These are phyloP conservation scores for Syzygium malaccense DNA, from an alignment of 441 rosid species.

Conservation along the genomic window DNA sequence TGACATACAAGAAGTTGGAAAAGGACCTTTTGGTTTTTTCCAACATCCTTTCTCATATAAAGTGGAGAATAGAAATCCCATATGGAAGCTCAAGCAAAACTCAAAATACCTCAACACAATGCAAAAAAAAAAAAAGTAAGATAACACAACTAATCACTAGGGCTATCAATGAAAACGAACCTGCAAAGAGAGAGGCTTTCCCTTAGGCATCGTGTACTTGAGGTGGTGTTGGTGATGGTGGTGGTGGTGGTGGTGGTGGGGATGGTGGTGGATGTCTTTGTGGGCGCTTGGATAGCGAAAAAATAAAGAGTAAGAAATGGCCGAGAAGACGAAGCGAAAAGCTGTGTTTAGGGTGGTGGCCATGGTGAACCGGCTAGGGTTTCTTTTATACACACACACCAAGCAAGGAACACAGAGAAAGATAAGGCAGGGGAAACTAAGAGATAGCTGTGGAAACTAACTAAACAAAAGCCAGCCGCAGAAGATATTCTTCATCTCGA, in stretches of 20 bases:
- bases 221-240: conserved; percentile 18
- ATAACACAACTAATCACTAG: neutral
- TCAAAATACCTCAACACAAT: neutral
- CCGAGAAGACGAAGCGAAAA: conserved; percentile 42
- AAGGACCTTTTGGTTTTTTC: neutral
- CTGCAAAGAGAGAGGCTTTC: conserved; percentile 79
- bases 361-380: conserved; percentile 15
- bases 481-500: conserved; percentile 41
- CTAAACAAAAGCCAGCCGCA: conserved; percentile 16
- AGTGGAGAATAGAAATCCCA: neutral
- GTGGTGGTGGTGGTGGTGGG: conserved; percentile 1
- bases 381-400: conserved; percentile 6
- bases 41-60: neutral
- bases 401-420: neutral
- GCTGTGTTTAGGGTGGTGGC: conserved; percentile 38
- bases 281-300: conserved; percentile 31
- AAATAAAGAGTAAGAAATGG: conserved; percentile 40
- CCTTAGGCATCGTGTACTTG: conserved; percentile 52
- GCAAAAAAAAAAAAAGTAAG: neutral
- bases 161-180: conserved; percentile 24
- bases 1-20: neutral
- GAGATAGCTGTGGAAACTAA: neutral
- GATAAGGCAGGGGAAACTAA: neutral
- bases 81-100: neutral
- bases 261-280: conserved; percentile 18